phyloP scores from a whole-genome alignment of 1,284 basidiomycete genomes.

The Microbotryomycetes sp. region DNA sequence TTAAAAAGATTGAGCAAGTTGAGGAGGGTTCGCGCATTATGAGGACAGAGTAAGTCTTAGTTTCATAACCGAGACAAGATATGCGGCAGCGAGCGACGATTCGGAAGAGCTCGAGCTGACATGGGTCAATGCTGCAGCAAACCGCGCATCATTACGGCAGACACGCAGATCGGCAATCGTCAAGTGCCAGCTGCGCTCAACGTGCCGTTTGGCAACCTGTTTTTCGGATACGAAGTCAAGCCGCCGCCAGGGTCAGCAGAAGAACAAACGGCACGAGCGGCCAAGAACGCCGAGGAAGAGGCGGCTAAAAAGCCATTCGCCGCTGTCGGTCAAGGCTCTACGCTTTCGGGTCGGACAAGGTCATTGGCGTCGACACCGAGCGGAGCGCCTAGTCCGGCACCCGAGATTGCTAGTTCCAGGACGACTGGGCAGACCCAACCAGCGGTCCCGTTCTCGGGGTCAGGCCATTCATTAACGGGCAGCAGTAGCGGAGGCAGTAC shows the following conservation, averaged over 20 bases:
- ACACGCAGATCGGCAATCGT: constrained; percentile 59
- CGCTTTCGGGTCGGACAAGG: constrained; percentile 11
- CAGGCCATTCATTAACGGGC: constrained; percentile 20
- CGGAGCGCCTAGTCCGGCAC: not conserved
- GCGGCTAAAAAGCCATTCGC: constrained; percentile 9
- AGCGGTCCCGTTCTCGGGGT: constrained; percentile 16
- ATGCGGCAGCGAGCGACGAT: not conserved
- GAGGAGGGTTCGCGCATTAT: constrained; percentile 77
- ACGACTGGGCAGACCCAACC: constrained; percentile 3
- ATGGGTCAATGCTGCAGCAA: constrained; percentile 49
- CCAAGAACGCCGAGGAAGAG: not conserved
- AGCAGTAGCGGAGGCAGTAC: constrained; percentile 18
- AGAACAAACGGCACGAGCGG: constrained; percentile 11
- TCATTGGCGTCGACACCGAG: not conserved
- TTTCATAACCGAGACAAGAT: no score
- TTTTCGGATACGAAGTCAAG: constrained; percentile 66
- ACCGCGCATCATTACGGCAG: constrained; percentile 75
- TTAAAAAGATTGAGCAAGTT: constrained; percentile 70
- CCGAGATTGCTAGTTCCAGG: not conserved
- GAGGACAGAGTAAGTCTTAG: constrained; percentile 65
- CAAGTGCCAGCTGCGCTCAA: constrained; percentile 84
- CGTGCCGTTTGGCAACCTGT: constrained; percentile 84
- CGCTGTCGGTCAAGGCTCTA: constrained; percentile 13
- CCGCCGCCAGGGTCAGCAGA: constrained; percentile 23
- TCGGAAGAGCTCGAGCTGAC: not conserved